These are phyloP conservation scores for Coemansia sp. DNA, from an alignment of 192 early-diverging fungal species.

Conservation along the genomic window DNA sequence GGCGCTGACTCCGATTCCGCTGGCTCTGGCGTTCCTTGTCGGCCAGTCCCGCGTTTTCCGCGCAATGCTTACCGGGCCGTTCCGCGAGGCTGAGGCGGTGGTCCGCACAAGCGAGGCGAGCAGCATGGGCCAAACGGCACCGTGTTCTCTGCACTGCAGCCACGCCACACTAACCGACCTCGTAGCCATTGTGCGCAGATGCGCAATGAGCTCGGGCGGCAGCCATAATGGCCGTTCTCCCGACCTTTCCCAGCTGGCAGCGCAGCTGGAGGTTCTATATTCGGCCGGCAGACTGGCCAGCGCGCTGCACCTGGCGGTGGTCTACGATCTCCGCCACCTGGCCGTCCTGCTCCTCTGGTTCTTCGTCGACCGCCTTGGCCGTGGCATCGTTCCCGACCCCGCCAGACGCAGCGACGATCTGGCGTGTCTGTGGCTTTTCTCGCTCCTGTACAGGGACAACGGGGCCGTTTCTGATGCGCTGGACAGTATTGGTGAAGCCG, in stretches of 20 bases:
- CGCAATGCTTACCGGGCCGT: conserved; percentile 34
- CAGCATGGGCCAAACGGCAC: background rate
- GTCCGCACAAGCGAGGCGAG: background rate
- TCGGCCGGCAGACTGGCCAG: background rate
- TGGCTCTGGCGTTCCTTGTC: conserved; percentile 17
- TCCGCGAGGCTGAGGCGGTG: conserved; percentile 23
- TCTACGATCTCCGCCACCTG: conserved; percentile 28
- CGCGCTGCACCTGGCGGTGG: conserved; percentile 22
- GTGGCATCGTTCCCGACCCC: background rate
- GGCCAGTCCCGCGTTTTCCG: conserved; percentile 29
- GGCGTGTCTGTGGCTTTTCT: conserved; percentile 9
- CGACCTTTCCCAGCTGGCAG: background rate
- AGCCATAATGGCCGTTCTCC: background rate
- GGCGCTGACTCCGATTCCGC: background rate
- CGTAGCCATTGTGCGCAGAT: conserved; percentile 19
- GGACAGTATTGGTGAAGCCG: background rate
- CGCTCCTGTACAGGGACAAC: conserved; percentile 12
- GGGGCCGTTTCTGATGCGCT: background rate
- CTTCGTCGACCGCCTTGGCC: conserved; percentile 2
- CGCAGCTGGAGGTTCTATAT: background rate
- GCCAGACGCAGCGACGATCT: background rate
- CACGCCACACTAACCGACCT: conserved; percentile 18
- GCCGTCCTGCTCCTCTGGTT: conserved; percentile 17
- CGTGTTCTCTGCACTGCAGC: conserved; percentile 13
- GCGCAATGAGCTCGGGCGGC: background rate